Conservation (phyloP, 345 rosid genomes). For the Bruguiera parviflora region DNA sequence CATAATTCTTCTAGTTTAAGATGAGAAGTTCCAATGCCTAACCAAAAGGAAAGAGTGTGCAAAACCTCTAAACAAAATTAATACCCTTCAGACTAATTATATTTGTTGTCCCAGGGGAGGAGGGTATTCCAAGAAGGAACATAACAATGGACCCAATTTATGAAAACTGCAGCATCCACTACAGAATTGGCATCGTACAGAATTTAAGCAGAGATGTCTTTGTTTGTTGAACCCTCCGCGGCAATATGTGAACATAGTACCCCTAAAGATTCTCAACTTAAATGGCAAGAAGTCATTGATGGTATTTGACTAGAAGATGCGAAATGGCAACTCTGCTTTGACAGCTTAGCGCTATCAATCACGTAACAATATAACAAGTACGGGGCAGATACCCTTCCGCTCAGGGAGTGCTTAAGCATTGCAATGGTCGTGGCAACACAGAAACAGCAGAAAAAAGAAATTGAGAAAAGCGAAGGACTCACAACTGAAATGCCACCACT, state of each 20-base stretch:
- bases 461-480: slow-evolving; percentile 19
- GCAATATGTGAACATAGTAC: too few species aligned
- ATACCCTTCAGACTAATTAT: too few species aligned
- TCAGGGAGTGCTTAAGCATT: not conserved
- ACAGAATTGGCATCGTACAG: not conserved
- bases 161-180: not conserved
- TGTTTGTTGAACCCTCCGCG: too few species aligned
- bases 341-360: too few species aligned
- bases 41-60: too few species aligned
- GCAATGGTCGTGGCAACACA: not conserved
- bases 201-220: not conserved
- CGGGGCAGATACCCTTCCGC: too few species aligned
- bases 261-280: too few species aligned
- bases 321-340: too few species aligned
- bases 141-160: not conserved
- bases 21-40: not conserved
- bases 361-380: too few species aligned
- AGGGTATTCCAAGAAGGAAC: not conserved
- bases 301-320: too few species aligned
- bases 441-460: not conserved
- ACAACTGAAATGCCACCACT: slow-evolving; percentile 55
- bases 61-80: not conserved
- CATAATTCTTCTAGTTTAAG: not conserved
- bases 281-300: too few species aligned
- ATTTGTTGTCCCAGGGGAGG: too few species aligned